These are phyloP conservation scores for Colletotrichum graminicola DNA, from an alignment of 2,329 filamentous ascomycete species.

Conservation along the genomic window DNA sequence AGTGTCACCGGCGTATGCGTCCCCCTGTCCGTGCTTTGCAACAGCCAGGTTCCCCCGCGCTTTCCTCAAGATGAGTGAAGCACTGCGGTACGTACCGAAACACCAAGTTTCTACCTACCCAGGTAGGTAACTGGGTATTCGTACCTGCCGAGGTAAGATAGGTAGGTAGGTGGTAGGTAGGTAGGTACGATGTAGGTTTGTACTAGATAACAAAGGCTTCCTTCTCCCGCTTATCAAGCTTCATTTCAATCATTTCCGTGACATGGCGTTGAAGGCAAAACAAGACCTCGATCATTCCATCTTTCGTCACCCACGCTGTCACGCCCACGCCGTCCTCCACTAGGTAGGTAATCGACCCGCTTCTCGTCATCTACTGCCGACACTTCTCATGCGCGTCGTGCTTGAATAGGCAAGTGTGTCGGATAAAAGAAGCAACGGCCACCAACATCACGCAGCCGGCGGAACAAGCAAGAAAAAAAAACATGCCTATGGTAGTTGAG, in stretches of 20 bases:
- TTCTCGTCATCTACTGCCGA: constrained; percentile 5
- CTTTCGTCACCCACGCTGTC: no score
- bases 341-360: background rate
- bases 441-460: background rate
- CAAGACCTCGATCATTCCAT: no score
- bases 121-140: no score
- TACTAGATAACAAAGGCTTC: background rate
- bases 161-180: no score
- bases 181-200: no score
- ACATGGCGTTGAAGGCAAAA: constrained; percentile 30
- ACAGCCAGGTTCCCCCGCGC: constrained; percentile 37
- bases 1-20: constrained; percentile 7
- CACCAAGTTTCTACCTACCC: background rate
- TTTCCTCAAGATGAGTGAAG: constrained; percentile 4
- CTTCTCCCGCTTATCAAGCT: constrained; percentile 38
- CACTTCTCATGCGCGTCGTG: background rate
- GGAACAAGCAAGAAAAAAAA: constrained; percentile 10
- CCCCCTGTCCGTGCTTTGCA: constrained; percentile 17
- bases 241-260: constrained; percentile 36
- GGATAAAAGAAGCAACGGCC: background rate
- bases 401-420: background rate
- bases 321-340: background rate
- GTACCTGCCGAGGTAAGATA: no score
- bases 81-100: background rate
- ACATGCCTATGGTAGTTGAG: background rate